phyloP scores from a whole-genome alignment of 768 basidiomycete genomes.

The Auricularia heimuer region DNA sequence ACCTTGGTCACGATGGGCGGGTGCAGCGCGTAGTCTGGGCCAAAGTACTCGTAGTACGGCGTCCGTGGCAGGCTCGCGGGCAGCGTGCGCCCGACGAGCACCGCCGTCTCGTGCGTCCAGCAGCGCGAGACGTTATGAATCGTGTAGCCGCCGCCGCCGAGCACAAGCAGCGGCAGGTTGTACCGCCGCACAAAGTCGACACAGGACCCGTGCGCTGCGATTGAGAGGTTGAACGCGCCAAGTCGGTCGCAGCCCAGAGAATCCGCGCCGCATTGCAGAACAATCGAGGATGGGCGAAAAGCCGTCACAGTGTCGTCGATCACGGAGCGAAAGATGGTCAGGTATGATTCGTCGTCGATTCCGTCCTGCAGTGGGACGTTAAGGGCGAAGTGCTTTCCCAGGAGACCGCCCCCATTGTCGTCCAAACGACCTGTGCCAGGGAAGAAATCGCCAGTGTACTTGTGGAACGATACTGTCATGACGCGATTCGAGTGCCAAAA shows the following conservation, averaged over 20 bases:
- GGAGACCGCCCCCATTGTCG: constrained; percentile 73
- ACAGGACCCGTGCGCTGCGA: constrained; percentile 96
- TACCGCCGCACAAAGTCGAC: constrained; percentile 94
- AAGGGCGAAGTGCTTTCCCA: constrained; percentile 88
- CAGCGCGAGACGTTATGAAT: constrained; percentile 97
- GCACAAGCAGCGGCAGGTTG: constrained; percentile 78
- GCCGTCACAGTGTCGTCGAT: constrained; percentile 88
- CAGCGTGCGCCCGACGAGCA: constrained; percentile 73
- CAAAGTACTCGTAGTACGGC: constrained; percentile 88
- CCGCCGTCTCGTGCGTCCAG: constrained; percentile 97
- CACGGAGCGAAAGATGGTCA: constrained; percentile 90
- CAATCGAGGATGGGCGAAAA: constrained; percentile 83
- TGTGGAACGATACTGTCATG: constrained; percentile 98
- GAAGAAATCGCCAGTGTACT: constrained; percentile 98
- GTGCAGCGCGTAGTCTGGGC: constrained; percentile 86
- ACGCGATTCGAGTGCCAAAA: constrained; percentile 98
- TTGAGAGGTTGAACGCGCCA: constrained; percentile 95
- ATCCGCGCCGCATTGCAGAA: constrained; percentile 95
- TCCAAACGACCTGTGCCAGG: constrained; percentile 94
- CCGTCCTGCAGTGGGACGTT: constrained; percentile 95
- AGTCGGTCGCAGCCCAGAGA: constrained; percentile 90
- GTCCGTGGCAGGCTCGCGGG: constrained; percentile 83
- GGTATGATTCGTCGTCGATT: constrained; percentile 94
- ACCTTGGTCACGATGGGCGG: constrained; percentile 86
- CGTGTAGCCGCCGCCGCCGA: constrained; percentile 95